Evolutionary conservation across 164 flowering plant species (phyloP).

Genomic region (Liriodendron chinense): DNA sequence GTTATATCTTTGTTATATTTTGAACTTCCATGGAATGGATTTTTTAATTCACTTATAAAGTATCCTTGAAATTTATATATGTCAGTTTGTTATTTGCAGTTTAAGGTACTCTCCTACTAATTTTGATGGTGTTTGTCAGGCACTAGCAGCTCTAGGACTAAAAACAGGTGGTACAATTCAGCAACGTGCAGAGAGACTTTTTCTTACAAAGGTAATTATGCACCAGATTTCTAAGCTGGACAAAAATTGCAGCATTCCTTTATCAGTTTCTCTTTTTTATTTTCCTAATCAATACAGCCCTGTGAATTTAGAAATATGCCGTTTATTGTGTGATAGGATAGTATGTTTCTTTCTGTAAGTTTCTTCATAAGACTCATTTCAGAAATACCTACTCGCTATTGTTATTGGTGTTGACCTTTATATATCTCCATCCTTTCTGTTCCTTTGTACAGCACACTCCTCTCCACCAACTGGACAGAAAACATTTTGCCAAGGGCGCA

Average conservation of each 20-base stretch:
- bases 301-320: background rate
- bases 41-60: background rate
- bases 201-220: slow-evolving; percentile 77
- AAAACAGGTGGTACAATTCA: slow-evolving; percentile 91
- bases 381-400: background rate
- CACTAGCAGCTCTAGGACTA: slow-evolving; percentile 78
- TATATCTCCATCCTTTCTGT: background rate
- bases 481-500: slow-evolving; percentile 88
- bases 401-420: background rate
- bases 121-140: slow-evolving; percentile 39
- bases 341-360: background rate
- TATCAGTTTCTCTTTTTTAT: background rate
- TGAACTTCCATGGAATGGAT: background rate
- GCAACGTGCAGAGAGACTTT: slow-evolving; percentile 97
- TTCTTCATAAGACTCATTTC: background rate
- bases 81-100: background rate
- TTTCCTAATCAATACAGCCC: background rate
- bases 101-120: background rate
- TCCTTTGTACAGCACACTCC: slow-evolving; percentile 67
- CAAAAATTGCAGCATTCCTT: background rate
- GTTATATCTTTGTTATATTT: too few relatives aligned
- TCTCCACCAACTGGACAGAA: slow-evolving; percentile 77
- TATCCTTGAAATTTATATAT: background rate
- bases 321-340: background rate
- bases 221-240: background rate